phyloP scores from a whole-genome alignment of 257 asterid genomes.

The Solanum tarapatanum region DNA sequence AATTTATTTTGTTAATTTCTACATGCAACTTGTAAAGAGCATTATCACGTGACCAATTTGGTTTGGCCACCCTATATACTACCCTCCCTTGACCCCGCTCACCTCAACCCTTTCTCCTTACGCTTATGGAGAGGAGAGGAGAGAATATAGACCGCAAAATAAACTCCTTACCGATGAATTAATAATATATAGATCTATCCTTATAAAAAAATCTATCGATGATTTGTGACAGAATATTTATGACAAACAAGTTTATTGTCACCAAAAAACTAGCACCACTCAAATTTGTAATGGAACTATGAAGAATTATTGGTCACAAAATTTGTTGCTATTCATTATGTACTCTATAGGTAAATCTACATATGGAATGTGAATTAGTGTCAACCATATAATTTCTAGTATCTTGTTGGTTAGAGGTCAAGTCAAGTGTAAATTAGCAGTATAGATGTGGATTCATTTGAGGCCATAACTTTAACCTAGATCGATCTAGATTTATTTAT shows the following conservation, averaged over 20 bases:
- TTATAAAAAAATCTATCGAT: neutral
- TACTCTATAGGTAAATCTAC: neutral
- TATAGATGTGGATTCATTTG: neutral
- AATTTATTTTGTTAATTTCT: neutral
- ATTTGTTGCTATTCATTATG: neutral
- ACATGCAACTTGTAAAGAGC: neutral
- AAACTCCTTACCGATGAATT: neutral
- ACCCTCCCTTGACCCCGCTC: neutral
- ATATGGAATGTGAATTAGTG: neutral
- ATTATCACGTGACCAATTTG: neutral
- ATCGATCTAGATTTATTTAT: neutral
- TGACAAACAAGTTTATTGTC: neutral
- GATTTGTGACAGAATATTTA: neutral
- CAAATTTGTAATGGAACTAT: neutral
- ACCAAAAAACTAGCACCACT: neutral
- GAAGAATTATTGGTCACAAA: neutral
- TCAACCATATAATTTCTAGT: neutral
- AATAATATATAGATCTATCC: neutral
- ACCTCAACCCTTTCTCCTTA: neutral
- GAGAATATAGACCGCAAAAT: neutral
- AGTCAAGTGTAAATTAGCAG: neutral
- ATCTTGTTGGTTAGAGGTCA: neutral
- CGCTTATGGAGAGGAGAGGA: neutral
- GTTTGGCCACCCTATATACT: neutral
- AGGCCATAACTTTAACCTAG: neutral